Conservation (phyloP, 2,329 filamentous ascomycete genomes). For the Cyclaneusma minus region DNA sequence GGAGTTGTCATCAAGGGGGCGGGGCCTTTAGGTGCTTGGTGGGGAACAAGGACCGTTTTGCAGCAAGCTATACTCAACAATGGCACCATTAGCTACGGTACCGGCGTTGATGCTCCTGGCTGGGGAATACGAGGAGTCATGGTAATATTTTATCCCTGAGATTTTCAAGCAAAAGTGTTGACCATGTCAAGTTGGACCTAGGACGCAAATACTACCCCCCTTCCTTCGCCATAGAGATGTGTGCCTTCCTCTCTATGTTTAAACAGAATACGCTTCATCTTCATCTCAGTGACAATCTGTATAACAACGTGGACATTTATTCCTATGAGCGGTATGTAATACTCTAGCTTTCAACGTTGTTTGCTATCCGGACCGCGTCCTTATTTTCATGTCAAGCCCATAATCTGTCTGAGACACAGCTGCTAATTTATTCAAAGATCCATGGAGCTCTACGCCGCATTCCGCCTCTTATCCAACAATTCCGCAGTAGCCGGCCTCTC, state of each 20-base stretch:
- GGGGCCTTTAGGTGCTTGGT: conserved; percentile 39
- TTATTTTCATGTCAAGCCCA: too few species aligned
- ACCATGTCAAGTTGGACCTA: conserved; percentile 26
- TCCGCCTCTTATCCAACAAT: conserved; percentile 34
- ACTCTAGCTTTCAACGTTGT: too few species aligned
- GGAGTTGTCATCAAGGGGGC: conserved; percentile 33
- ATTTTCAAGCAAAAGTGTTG: background rate
- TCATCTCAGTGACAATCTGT: conserved; percentile 40
- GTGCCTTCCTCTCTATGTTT: conserved; percentile 43
- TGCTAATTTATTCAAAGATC: conserved; percentile 14
- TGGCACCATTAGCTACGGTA: conserved; percentile 25
- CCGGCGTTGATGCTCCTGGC: conserved; percentile 30
- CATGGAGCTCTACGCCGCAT: conserved; percentile 35
- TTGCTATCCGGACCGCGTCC: too few species aligned
- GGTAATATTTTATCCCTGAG: conserved; percentile 15
- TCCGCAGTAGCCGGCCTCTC: conserved; percentile 31
- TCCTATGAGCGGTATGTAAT: conserved; percentile 28
- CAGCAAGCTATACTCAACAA: conserved; percentile 30
- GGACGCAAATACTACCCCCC: conserved; percentile 40
- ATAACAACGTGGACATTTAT: conserved; percentile 32
- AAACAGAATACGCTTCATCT: conserved; percentile 44
- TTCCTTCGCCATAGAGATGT: conserved; percentile 38
- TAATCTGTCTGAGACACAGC: background rate
- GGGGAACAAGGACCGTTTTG: conserved; percentile 38
- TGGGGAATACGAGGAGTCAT: conserved; percentile 32